Base-by-base conservation (phyloP, 768 basidiomycete genomes). In the Boletus edulis region DNA sequence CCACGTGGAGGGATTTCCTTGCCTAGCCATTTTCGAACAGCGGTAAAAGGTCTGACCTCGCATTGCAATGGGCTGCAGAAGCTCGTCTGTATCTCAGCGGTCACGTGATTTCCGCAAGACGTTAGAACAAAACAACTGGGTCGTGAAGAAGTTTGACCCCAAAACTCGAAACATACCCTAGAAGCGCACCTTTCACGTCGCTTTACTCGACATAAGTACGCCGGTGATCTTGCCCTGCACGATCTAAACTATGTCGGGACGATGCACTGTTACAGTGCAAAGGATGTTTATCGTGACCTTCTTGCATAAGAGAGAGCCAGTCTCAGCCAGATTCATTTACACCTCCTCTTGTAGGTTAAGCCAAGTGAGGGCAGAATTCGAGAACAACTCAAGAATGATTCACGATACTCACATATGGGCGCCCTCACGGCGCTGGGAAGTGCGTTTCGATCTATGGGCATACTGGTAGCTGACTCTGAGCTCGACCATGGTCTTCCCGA, bases 41-140 rank as follows among this genome's bases (percentile, higher is more conserved):
- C 44, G 8, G 20, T 14, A 31, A 29, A 7, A 32, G n/a, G 47
- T 42, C 50, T 64, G 13, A 43, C 38, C 49, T 61, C 50, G 39
- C 34, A 27, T 39, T 37, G 3, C 27, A 29, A 29, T 29, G 22
- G 27, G 27, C 27, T 8, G 27, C 27, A 29, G 27, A 29, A 29
- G 8, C 27, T 29, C 27, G 27, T 27, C 8, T 8, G 8, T 22
- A 29, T 24, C 27, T 29, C 27, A 9, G 27, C 8, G 27, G 27
- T 29, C 27, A 29, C 27, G 27, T 29, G 27, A 29, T 29, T 29
- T 29, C 27, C 27, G 5, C 24, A 8, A 22, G 22, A 3, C 22
- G 20, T 18, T 47, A 52, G 47, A 34, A 42, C 35, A 45, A 45
- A 34, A 35, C 14, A 17, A n/a, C n/a, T n/a, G n/a, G 46, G 35